These are phyloP conservation scores for Pinus tabuliformis DNA, from an alignment of 75 land plant genomes.

Conservation along the genomic window DNA sequence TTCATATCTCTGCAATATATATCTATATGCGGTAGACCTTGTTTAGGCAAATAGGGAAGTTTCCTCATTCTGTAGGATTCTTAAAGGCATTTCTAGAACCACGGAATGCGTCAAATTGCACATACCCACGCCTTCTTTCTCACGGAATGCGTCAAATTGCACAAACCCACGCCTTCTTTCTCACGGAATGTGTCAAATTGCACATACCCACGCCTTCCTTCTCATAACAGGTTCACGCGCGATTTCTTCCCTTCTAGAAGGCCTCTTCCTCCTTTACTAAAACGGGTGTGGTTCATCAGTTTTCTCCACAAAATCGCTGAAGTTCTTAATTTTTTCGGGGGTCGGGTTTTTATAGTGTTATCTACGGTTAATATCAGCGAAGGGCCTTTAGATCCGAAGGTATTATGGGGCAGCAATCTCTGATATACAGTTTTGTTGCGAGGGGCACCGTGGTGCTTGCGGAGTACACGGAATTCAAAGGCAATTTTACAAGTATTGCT, in stretches of 20 bases:
- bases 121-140: too few relatives aligned
- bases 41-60: too few relatives aligned
- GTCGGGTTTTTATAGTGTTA: background rate
- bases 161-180: background rate
- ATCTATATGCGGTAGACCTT: too few relatives aligned
- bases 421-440: slow-evolving; percentile 54
- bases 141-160: background rate
- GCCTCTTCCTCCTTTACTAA: background rate
- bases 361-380: background rate
- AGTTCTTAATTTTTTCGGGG: background rate
- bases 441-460: slow-evolving; percentile 61
- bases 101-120: too few relatives aligned
- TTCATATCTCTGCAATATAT: background rate
- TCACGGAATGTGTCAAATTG: background rate
- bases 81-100: background rate
- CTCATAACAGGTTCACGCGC: background rate
- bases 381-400: background rate
- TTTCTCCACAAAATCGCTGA: too few relatives aligned
- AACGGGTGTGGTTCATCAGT: background rate
- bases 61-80: too few relatives aligned
- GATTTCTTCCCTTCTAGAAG: slow-evolving; percentile 6
- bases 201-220: background rate
- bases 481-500: slow-evolving; percentile 63
- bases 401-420: slow-evolving; percentile 37
- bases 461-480: slow-evolving; percentile 62